A percentile compares a stretch with the other conserved stretches of the same genome.
These are phyloP conservation scores for Hyaloraphidium curvatum DNA, from an alignment of 192 early-diverging fungal genomes.

Conservation along the genomic window DNA sequence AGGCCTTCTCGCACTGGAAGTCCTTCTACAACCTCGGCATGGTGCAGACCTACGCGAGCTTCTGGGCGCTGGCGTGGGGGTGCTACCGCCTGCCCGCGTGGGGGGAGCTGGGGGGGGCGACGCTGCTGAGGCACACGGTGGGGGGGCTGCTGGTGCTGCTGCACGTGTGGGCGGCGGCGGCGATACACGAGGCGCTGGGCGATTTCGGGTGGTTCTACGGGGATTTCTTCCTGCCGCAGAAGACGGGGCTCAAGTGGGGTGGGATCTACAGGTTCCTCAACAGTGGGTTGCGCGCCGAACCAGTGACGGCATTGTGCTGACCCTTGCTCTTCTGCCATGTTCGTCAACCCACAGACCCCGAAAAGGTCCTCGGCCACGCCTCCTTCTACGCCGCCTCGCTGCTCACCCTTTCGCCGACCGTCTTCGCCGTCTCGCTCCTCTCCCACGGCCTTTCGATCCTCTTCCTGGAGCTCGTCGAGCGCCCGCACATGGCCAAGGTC, in stretches of 20 bases:
- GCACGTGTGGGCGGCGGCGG: constrained; percentile 80
- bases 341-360: constrained; percentile 87
- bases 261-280: background rate
- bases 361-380: constrained; percentile 79
- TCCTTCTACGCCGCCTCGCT: constrained; percentile 87
- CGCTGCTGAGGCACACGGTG: constrained; percentile 65
- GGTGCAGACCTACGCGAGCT: constrained; percentile 81
- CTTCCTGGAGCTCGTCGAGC: constrained; percentile 74
- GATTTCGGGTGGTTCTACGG: constrained; percentile 98
- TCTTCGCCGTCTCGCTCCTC: constrained; percentile 67
- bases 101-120: constrained; percentile 43
- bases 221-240: constrained; percentile 20
- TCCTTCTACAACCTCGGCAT: constrained; percentile 81
- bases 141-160: constrained; percentile 61
- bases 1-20: constrained; percentile 92
- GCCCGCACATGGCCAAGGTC: constrained; percentile 73
- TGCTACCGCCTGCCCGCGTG: constrained; percentile 59
- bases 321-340: constrained; percentile 11
- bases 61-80: constrained; percentile 58
- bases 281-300: constrained; percentile 3
- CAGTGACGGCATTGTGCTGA: constrained; percentile 3
- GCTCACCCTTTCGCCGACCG: constrained; percentile 58
- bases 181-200: constrained; percentile 80
- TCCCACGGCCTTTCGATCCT: constrained; percentile 65
- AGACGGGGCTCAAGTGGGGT: background rate